Percentiles rank a stretch among this genome's conserved stretches.
Conservation (phyloP, 768 basidiomycete genomes). For the Hygrocybe coccinea region DNA sequence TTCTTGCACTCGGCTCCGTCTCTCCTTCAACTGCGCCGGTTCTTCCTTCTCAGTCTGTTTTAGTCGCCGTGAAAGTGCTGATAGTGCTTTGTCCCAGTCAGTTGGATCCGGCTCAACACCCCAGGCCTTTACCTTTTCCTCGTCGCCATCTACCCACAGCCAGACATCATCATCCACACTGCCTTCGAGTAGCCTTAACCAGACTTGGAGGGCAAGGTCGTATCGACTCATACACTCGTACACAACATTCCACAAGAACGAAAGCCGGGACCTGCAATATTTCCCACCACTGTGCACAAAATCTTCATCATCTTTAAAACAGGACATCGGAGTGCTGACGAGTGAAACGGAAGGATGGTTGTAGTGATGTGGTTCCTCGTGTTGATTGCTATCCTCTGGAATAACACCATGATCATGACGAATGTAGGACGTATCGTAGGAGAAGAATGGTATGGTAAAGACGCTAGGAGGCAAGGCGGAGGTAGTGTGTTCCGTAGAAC, state of each 20-base stretch:
- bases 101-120: background rate
- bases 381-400: too few species aligned
- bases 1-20: background rate
- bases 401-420: too few species aligned
- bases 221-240: background rate
- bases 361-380: too few species aligned
- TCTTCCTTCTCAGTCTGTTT: background rate
- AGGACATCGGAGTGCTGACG: too few species aligned
- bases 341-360: too few species aligned
- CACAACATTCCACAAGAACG: background rate
- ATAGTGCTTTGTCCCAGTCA: background rate
- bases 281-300: too few species aligned
- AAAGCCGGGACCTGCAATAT: background rate
- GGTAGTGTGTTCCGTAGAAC: too few species aligned
- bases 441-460: too few species aligned
- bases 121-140: background rate
- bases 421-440: too few species aligned
- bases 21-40: background rate
- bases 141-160: background rate
- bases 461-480: too few species aligned
- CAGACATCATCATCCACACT: background rate
- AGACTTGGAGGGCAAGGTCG: background rate
- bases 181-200: background rate
- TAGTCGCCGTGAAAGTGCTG: background rate
- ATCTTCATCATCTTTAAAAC: too few species aligned